Base-by-base conservation (phyloP, 2,329 filamentous ascomycete species). In the Acrodontium crateriforme region DNA sequence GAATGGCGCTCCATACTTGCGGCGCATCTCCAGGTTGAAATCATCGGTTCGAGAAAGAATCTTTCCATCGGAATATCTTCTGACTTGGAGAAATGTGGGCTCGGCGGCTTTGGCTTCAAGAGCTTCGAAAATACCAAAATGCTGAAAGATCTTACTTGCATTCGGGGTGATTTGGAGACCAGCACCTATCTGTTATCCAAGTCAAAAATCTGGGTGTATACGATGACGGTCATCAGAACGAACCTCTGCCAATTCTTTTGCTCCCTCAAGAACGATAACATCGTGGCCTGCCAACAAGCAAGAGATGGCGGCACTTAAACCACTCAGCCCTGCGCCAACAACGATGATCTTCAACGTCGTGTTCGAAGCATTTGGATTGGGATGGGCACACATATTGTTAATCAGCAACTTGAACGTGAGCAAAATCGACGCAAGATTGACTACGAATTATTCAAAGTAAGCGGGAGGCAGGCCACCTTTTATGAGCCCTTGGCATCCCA, bases 1-100 rank as follows among this genome's bases (percentile, higher is more conserved):
- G 38, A 73, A 74, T 0, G 71, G 71, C 0, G 67, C 63, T 9
- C 53, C 54, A 38, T 76, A 76, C 35, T 64, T 66, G 3, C 47
- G 44, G 5, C 60, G 58, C 31, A 72, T 70, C 13, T 67, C 64
- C 13, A 55, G 45, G 34, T 66, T 49, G 33, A 72, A 75, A n/a
- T 57, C 39, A 1, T 58, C 49, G 18, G 73, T 65, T 9, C 61
- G 49, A 0, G 64, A 65, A 2, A 73, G 49, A 0, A 63, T 25
- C 30, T 55, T 53, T 12, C 51, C 47, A 10, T 67, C 44, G 17
- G 62, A 55, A 44, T 69, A 76, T 12, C 66, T 56, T 31, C 64
- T 61, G 5, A 75, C 62, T 2, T 59, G 55, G 1, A 74, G 48
- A 2, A 54, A 54, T 1, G 50, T 56, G 0, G 71, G 71, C 30